Conservation (phyloP, 192 early-diverging fungal genomes). For the Backusella psychrophila region DNA sequence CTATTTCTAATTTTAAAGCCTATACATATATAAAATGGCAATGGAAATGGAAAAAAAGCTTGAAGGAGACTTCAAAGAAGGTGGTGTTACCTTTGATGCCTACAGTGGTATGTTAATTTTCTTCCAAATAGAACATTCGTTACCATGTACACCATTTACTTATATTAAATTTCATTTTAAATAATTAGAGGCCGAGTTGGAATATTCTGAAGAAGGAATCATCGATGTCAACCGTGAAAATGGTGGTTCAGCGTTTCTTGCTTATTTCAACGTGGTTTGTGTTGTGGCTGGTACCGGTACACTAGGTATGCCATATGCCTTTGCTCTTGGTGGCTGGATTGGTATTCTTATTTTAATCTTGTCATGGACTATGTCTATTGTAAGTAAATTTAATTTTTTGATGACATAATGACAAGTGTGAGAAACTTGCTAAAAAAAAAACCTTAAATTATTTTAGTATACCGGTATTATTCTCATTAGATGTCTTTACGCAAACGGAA, state of each 20-base stretch:
- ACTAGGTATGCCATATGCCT: slow-evolving; percentile 79
- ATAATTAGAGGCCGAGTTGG: slow-evolving; percentile 4
- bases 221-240: slow-evolving; percentile 18
- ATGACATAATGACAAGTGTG: background rate
- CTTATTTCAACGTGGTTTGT: slow-evolving; percentile 60
- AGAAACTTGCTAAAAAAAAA: background rate
- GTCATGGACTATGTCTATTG: slow-evolving; percentile 65
- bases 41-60: background rate
- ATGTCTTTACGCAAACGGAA: slow-evolving; percentile 71
- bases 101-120: background rate
- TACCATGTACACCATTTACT: background rate
- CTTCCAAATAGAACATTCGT: too few relatives aligned
- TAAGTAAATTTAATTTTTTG: background rate
- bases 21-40: background rate
- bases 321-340: slow-evolving; percentile 76
- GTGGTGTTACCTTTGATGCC: background rate
- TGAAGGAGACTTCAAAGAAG: slow-evolving; percentile 1
- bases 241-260: slow-evolving; percentile 46
- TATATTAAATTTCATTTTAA: background rate
- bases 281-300: slow-evolving; percentile 85
- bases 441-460: slow-evolving; percentile 30
- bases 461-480: slow-evolving; percentile 70
- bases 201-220: slow-evolving; percentile 8
- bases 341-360: slow-evolving; percentile 63
- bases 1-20: background rate